Conservation (phyloP, 2,329 filamentous ascomycete genomes). For the Mariannaea sp. region DNA sequence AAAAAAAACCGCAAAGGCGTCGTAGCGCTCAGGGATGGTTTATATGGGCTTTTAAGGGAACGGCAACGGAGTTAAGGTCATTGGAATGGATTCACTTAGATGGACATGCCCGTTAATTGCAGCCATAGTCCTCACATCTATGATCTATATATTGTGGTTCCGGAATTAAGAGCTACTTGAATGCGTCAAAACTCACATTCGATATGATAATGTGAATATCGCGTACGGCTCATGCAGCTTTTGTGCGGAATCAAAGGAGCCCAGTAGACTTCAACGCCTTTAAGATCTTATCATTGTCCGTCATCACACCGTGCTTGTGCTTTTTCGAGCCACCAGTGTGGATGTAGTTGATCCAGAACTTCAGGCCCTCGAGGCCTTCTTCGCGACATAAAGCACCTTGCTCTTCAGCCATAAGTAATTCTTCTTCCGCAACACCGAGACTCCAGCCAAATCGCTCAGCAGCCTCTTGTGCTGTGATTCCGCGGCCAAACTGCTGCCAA, state of each 20-base stretch:
- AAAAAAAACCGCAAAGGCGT: background rate
- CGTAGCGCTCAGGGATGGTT: background rate
- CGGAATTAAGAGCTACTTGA: background rate
- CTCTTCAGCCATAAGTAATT: constrained; percentile 97
- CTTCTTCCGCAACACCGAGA: constrained; percentile 91
- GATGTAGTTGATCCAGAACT: constrained; percentile 88
- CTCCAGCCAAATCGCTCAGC: constrained; percentile 96
- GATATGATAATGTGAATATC: too few species aligned
- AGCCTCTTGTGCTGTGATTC: constrained; percentile 86
- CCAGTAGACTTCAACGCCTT: constrained; percentile 52
- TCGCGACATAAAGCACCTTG: constrained; percentile 85
- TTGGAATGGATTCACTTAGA: background rate
- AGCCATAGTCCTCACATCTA: constrained; percentile 1
- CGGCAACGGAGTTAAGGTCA: constrained; percentile 7
- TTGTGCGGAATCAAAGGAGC: constrained; percentile 21
- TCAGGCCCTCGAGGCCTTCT: constrained; percentile 85
- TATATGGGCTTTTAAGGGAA: constrained; percentile 11
- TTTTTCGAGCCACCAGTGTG: constrained; percentile 49
- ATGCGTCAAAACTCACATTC: too few species aligned
- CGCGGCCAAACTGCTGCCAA: constrained; percentile 76
- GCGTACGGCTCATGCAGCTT: too few species aligned
- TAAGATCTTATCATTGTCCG: constrained; percentile 49
- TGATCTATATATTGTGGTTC: background rate
- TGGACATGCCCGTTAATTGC: constrained; percentile 8
- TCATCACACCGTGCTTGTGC: constrained; percentile 35